phyloP scores from a whole-genome alignment of 2,329 filamentous ascomycete genomes.

The Sphaerostilbella broomeana region DNA sequence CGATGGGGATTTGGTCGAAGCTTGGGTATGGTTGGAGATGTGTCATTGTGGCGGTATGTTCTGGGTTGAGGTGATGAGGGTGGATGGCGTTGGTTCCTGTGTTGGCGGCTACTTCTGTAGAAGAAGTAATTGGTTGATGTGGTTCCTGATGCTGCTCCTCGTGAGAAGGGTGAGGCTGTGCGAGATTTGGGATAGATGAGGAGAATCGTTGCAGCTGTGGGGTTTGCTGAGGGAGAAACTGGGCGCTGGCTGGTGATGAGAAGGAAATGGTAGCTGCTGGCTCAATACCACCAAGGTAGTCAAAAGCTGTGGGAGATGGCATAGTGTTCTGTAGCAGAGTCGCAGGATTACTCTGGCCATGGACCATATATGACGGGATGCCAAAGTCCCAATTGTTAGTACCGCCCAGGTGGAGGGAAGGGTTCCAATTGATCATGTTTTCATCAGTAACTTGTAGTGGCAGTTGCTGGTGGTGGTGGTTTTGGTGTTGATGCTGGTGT shows the following conservation, averaged over 20 bases:
- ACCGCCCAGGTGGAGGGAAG: too few species aligned
- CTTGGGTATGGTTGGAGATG: not conserved
- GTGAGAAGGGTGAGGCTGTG: not conserved
- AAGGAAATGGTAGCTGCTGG: not conserved
- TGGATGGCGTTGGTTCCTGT: not conserved
- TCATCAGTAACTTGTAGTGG: too few species aligned
- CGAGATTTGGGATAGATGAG: not conserved
- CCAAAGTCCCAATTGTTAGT: not conserved
- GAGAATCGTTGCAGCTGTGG: too few species aligned
- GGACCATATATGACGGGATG: not conserved
- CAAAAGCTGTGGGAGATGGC: not conserved
- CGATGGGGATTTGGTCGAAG: slow-evolving; percentile 5
- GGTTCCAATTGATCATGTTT: too few species aligned
- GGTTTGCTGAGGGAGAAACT: not conserved
- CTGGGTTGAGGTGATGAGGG: not conserved
- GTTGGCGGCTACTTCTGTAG: not conserved
- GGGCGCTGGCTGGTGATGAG: not conserved
- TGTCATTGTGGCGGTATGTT: not conserved
- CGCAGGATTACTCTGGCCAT: not conserved
- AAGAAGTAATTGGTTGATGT: not conserved
- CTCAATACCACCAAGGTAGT: not conserved
- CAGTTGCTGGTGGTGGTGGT: too few species aligned
- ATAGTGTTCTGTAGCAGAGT: not conserved
- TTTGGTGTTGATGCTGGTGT: not conserved
- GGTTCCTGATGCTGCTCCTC: not conserved